Evolutionary conservation across 257 asterid genomes (phyloP), one percentile per base, ranked within the genome.

Genomic region (Marsdenia floribunda): DNA sequence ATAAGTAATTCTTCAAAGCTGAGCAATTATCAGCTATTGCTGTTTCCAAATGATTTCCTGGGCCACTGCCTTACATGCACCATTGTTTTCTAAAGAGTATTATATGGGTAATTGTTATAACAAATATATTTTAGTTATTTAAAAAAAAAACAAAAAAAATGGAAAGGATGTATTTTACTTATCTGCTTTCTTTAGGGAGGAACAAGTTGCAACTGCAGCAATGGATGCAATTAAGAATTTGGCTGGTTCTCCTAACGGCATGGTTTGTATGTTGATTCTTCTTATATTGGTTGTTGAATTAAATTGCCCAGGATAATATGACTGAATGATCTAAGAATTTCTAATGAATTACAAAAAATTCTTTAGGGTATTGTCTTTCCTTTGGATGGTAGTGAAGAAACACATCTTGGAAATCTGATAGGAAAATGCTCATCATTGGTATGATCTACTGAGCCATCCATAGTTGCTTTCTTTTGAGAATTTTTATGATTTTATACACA

Each of bases 131-230:
- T 52, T 13, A 15, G 21, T 52, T 52, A 14, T 13, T 52, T 15
- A 14, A 52, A 14, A 52, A 52, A 14, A 50, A 50, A 1, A 13
- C 0, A 13, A 53, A 19, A 55, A 55, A 67, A 72, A 46, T n/a
- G 24, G 58, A n/a, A 71, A 72, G 40, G 73, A 40, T 55, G 24
- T 33, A 18, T 54, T 52, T 61, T 61, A 60, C 55, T 40, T 47
- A 33, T 73, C 57, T 75, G 5, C 66, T 81, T 66, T 71, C 67
- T 82, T 61, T 71, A 92, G 99, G 64, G 96, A 92, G 84, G 99
- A 90, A 75, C 88, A 78, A 85, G 99, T 90, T 75, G 96, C 96
- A 71, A 68, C 96, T 68, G 89, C 97, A 83, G 84, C 99, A 60
- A 74, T 81, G 8, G 89, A 86, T 75, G 94, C 96, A 78, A 84